Evolutionary conservation across 2,329 filamentous ascomycete species (phyloP).

Genomic region (Colletotrichum camelliae): DNA sequence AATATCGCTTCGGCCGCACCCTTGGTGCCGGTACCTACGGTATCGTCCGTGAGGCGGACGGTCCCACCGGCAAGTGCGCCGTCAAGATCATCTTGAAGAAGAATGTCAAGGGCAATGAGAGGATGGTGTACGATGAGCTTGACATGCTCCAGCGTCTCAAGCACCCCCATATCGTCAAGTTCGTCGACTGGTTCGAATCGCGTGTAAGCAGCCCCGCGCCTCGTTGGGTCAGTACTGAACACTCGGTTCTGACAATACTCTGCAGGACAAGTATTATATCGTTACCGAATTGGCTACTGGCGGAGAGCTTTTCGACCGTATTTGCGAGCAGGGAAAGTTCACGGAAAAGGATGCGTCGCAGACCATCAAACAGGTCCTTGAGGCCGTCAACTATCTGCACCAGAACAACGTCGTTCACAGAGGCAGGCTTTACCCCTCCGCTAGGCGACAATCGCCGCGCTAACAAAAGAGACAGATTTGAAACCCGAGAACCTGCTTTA

Average conservation of each 20-base stretch:
- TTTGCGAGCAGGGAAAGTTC: constrained; percentile 97
- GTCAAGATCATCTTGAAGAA: constrained; percentile 99
- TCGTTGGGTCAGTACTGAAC: neutral
- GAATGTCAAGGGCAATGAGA: constrained; percentile 97
- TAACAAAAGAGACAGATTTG: constrained; percentile 67
- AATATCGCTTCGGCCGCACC: constrained; percentile 91
- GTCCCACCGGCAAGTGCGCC: constrained; percentile 83
- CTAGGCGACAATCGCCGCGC: neutral
- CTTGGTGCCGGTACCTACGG: constrained; percentile 97
- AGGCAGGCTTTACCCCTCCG: constrained; percentile 59
- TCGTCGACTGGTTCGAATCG: constrained; percentile 99
- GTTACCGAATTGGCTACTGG: constrained; percentile 95
- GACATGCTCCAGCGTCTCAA: constrained; percentile 89
- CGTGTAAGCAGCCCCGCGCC: constrained; percentile 64
- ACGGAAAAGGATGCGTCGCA: constrained; percentile 97
- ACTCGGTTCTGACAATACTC: neutral
- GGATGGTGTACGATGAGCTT: constrained; percentile 98
- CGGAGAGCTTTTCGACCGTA: constrained; percentile 96
- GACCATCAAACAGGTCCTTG: constrained; percentile 92
- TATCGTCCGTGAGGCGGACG: constrained; percentile 94
- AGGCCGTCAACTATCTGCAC: constrained; percentile 93
- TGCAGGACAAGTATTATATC: constrained; percentile 98
- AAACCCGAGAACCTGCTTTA: constrained; percentile 99
- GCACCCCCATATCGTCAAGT: constrained; percentile 95
- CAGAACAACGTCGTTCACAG: constrained; percentile 94